Conservation (phyloP, 805 yeast genomes). For the Candida railenensis region DNA sequence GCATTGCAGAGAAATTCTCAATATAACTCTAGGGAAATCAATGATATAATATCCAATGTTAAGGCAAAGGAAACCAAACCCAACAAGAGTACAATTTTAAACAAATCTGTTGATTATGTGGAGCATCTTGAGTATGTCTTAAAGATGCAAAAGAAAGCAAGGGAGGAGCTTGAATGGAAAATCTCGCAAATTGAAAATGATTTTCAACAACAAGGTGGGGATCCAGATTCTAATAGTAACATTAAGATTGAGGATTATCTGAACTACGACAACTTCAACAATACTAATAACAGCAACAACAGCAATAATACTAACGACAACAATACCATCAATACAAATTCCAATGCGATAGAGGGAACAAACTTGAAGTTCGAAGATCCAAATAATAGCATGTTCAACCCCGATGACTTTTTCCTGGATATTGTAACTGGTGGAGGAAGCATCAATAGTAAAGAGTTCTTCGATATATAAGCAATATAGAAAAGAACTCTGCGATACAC, state of each 20-base stretch:
- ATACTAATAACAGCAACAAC: background rate
- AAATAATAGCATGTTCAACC: conserved; percentile 15
- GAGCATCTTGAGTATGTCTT: conserved; percentile 61
- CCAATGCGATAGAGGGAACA: background rate
- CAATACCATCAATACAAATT: background rate
- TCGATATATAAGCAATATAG: background rate
- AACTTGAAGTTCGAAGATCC: background rate
- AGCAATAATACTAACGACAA: background rate
- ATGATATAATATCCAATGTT: conserved; percentile 36
- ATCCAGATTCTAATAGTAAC: background rate
- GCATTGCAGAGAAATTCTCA: conserved; percentile 34
- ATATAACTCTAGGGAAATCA: conserved; percentile 29
- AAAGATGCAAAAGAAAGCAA: conserved; percentile 51
- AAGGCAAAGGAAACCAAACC: conserved; percentile 69
- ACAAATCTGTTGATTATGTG: conserved; percentile 79
- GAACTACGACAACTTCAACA: conserved; percentile 3
- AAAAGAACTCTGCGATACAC: too few species aligned
- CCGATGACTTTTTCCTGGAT: conserved; percentile 27
- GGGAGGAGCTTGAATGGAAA: conserved; percentile 34
- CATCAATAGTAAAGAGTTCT: background rate
- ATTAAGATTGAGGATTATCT: background rate
- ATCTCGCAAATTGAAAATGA: conserved; percentile 8
- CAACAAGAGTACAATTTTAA: conserved; percentile 75
- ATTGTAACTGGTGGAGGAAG: conserved; percentile 9
- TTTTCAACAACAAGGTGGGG: conserved; percentile 12